Evolutionary conservation across 306 rosid species (phyloP).

Genomic region (Lathyrus sativus): DNA sequence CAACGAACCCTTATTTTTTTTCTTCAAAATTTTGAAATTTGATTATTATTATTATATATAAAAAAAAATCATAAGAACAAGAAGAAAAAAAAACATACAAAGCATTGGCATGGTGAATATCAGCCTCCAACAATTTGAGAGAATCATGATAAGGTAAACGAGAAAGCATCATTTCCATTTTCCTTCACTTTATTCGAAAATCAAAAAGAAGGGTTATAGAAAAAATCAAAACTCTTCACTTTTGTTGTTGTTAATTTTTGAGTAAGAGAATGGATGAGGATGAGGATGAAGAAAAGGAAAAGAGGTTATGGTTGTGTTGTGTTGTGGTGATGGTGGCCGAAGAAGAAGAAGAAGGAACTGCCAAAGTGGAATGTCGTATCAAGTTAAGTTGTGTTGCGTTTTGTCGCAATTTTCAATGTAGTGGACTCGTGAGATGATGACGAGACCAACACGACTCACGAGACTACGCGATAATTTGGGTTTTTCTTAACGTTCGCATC

Average conservation of each 20-base stretch:
- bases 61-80: neutral
- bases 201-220: neutral
- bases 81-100: constrained; percentile 50
- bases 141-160: constrained; percentile 77
- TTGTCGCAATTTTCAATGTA: constrained; percentile 20
- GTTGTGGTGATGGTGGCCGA: neutral
- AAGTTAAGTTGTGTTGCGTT: constrained; percentile 27
- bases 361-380: constrained; percentile 12
- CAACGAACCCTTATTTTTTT: neutral
- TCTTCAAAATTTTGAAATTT: neutral
- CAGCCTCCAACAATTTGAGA: constrained; percentile 77
- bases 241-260: neutral
- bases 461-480: too few species aligned
- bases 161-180: constrained; percentile 68
- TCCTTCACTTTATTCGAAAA: constrained; percentile 1
- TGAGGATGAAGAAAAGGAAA: neutral
- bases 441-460: constrained; percentile 1
- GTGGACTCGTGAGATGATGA: constrained; percentile 27
- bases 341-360: neutral
- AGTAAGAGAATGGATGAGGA: neutral
- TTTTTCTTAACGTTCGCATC: too few species aligned
- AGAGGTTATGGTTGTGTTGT: neutral
- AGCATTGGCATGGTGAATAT: constrained; percentile 92
- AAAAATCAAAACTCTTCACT: neutral
- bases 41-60: neutral